Percentiles rank a stretch among this genome's conserved stretches.
phyloP scores from a whole-genome alignment of 2,329 filamentous ascomycete species.

The Stachybotrys chartarum region DNA sequence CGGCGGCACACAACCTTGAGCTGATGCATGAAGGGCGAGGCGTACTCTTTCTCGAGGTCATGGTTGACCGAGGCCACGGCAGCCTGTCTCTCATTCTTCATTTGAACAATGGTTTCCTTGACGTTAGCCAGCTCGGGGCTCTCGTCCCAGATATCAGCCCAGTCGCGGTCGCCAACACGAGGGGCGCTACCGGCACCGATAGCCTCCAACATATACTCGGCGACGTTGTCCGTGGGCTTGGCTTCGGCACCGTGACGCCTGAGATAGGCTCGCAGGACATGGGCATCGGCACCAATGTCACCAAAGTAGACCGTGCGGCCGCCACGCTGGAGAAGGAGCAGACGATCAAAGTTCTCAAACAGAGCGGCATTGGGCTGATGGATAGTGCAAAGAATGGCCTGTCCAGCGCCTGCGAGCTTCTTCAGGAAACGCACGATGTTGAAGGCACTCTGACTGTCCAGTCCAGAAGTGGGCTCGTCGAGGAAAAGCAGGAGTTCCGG shows the following conservation, averaged over 20 bases:
- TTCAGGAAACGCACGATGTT: conserved; percentile 74
- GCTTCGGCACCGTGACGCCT: conserved; percentile 53
- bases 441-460: conserved; percentile 57
- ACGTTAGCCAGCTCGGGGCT: conserved; percentile 61
- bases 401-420: conserved; percentile 70
- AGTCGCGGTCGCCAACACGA: conserved; percentile 67
- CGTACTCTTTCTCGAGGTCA: conserved; percentile 66
- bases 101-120: conserved; percentile 58
- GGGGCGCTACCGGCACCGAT: conserved; percentile 69
- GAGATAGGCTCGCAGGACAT: conserved; percentile 59
- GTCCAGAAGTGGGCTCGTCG: conserved; percentile 71
- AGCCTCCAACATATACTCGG: conserved; percentile 81
- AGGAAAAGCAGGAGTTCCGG: conserved; percentile 70
- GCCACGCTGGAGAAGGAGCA: conserved; percentile 71
- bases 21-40: conserved; percentile 73
- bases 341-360: conserved; percentile 81
- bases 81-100: conserved; percentile 53
- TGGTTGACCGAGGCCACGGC: conserved; percentile 35
- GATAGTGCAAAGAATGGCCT: conserved; percentile 86
- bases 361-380: conserved; percentile 83
- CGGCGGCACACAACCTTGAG: conserved; percentile 66
- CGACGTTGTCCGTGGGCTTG: conserved; percentile 48
- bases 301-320: conserved; percentile 83
- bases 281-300: conserved; percentile 70
- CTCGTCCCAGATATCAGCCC: conserved; percentile 72